Percentiles rank a stretch among this genome's conserved stretches.
These are phyloP conservation scores for Candida labiduridarum DNA, from an alignment of 1,139 yeast species.

Conservation along the genomic window DNA sequence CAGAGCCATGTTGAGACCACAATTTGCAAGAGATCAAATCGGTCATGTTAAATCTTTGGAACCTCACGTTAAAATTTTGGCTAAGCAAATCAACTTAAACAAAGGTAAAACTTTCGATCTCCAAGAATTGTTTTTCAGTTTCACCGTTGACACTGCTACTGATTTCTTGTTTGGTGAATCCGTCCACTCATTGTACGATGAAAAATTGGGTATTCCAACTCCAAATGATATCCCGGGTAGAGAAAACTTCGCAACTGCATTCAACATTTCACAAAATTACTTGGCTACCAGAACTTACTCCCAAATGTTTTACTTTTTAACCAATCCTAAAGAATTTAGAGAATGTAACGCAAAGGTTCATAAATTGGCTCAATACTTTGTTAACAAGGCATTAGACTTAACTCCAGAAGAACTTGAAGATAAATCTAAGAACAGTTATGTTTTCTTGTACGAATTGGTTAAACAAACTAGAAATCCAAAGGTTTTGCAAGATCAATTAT, in stretches of 20 bases:
- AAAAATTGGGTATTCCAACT: slow-evolving; percentile 24
- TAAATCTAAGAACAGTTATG: slow-evolving; percentile 41
- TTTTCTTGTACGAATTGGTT: slow-evolving; percentile 47
- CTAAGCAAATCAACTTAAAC: slow-evolving; percentile 27
- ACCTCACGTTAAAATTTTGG: slow-evolving; percentile 44
- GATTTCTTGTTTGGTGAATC: slow-evolving; percentile 63
- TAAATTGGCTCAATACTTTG: slow-evolving; percentile 38
- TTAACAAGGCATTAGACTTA: slow-evolving; percentile 30
- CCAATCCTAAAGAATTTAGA: slow-evolving; percentile 34
- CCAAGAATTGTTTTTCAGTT: slow-evolving; percentile 40
- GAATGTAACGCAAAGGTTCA: slow-evolving; percentile 33
- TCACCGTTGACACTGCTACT: slow-evolving; percentile 61
- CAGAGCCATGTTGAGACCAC: slow-evolving; percentile 57
- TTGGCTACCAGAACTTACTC: slow-evolving; percentile 30
- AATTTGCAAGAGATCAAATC: slow-evolving; percentile 54
- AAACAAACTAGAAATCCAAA: slow-evolving; percentile 48
- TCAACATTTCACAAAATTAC: slow-evolving; percentile 32
- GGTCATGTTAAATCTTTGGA: slow-evolving; percentile 50
- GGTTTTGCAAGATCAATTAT: slow-evolving; percentile 47
- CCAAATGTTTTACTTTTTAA: slow-evolving; percentile 30
- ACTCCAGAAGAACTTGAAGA: slow-evolving; percentile 40
- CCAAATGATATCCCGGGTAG: slow-evolving; percentile 21
- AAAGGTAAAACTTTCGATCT: slow-evolving; percentile 32
- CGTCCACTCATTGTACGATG: slow-evolving; percentile 41
- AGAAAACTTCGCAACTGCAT: slow-evolving; percentile 26